Evolutionary conservation across 306 rosid genomes (phyloP), one percentile per base, ranked within the genome.

Genomic region (Trifolium pratense): DNA sequence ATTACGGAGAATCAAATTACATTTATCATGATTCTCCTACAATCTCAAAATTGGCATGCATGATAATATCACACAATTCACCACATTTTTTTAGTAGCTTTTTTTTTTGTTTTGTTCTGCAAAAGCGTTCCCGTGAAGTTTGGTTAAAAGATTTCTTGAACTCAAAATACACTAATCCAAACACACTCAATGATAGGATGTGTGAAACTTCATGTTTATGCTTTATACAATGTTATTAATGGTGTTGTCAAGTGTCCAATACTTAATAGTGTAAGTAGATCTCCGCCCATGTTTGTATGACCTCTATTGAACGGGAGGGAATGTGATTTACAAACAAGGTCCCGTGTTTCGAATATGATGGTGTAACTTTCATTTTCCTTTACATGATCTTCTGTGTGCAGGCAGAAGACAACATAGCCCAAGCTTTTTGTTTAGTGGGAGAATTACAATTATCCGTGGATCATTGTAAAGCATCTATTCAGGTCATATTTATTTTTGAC

Each of bases 331-430:
- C n/a, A 14, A 60, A 32, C 26, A 66, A 49, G 70, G 20, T 75
- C 29, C 34, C 39, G 42, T 49, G 32, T 68, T 61, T 79, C 40
- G 32, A 64, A 71, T 70, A 58, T 14, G 53, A 42, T 18, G 32
- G 11, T 68, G 48, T 76, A 59, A 71, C 75, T 58, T 77, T 15
- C 68, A 43, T 70, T 73, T 63, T 21, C 56, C 59, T 75, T 23
- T 32, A 55, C 52, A 58, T 68, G 61, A 76, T 76, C 57, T 65
- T 64, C 37, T 74, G 74, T 72, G 68, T 73, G 86, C 86, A 92
- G 98, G 97, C 76, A 37, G 96, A 92, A 85, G 98, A 92, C 85
- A 86, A 68, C 79, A 83, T 92, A 59, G 92, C 98, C 14, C 91
- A 86, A 81, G 98, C 96, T 36, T 87, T 86, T 80, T 87, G 89